Conservation (phyloP, 345 rosid genomes). For the Barbarea vulgaris region DNA sequence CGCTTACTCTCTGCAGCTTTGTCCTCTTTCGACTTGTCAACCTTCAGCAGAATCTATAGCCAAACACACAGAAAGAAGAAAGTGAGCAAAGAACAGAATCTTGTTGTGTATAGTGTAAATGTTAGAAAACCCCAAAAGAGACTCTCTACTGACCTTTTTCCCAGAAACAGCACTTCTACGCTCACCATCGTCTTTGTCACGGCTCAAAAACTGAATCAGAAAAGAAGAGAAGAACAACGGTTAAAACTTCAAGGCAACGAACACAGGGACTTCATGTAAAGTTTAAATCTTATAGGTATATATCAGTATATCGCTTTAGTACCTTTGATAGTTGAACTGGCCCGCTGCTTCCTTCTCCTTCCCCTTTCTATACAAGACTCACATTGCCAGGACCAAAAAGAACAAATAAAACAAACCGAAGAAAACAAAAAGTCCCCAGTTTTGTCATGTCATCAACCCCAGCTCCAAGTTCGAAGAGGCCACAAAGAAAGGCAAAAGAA, state of each 20-base stretch:
- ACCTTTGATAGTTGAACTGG: slow-evolving; percentile 98
- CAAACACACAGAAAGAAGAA: slow-evolving; percentile 14
- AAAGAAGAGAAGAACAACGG: not conserved
- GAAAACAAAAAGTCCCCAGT: slow-evolving; percentile 57
- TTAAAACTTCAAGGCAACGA: not conserved
- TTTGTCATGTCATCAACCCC: slow-evolving; percentile 75
- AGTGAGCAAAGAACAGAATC: not conserved
- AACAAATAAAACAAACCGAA: slow-evolving; percentile 42
- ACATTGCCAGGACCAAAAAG: slow-evolving; percentile 64
- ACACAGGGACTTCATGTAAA: not conserved
- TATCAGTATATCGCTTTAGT: not conserved
- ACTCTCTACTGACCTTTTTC: slow-evolving; percentile 61
- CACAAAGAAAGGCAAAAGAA: slow-evolving; percentile 69
- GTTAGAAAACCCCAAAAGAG: not conserved
- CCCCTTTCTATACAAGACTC: slow-evolving; percentile 80
- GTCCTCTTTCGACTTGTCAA: slow-evolving; percentile 95
- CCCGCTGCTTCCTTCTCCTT: slow-evolving; percentile 66
- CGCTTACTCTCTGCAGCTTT: slow-evolving; percentile 88
- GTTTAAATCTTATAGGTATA: not conserved
- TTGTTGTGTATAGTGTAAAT: not conserved
- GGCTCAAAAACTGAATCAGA: slow-evolving; percentile 69
- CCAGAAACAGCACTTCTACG: slow-evolving; percentile 98
- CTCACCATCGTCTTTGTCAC: slow-evolving; percentile 72
- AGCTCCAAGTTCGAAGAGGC: slow-evolving; percentile 99
- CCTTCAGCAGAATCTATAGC: slow-evolving; percentile 77